Evolutionary conservation across 2,329 filamentous ascomycete species (phyloP), one percentile per base, ranked within the genome.

Genomic region (Mycosphaerella sp.): DNA sequence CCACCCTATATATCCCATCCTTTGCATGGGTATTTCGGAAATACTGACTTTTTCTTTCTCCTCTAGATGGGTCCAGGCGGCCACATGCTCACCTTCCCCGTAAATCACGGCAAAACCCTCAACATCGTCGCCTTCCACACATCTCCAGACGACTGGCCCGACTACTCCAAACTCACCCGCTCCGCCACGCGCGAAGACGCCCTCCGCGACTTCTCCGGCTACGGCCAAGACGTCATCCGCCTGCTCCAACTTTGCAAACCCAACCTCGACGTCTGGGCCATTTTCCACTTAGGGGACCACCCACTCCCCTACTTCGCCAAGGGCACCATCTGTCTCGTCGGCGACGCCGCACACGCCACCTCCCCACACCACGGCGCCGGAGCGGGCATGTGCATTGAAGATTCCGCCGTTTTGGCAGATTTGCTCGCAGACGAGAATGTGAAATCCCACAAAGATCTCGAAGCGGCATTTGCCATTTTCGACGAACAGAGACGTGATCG

Each of bases 11-110:
- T 1, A 17, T 17, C 14, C 14, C 14, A 17, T 17, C 14, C 14
- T 17, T 17, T 17, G 14, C 14, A 17, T 17, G 14, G 14, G 14
- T 17, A 21, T 21, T 21, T 21, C 0, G 21, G 21, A 21, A 21
- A 21, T 21, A 21, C 21, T 21, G 21, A 21, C 21, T 21, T 17
- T 44, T 46, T 23, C 45, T 52, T 31, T 48, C 32, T 34, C 53
- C 26, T 12, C 6, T 21, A 62, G 54, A 64, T 67, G 60, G 64
- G 66, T 4, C 54, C 58, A 1, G 61, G 74, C 48, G 80, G 78
- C 0, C 83, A 86, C 65, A 64, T 79, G 11, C 70, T 85, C 17
- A 83, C 78, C 0, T 85, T 84, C 62, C 79, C 82, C 0, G 60
- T 67, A 46, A 60, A 64, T 51, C 58, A 64, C 31, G 64, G 64